A percentile compares a stretch with the other conserved stretches of the same genome.
Conservation (phyloP, 129 eudicot species). For the Sambucus nigra region DNA sequence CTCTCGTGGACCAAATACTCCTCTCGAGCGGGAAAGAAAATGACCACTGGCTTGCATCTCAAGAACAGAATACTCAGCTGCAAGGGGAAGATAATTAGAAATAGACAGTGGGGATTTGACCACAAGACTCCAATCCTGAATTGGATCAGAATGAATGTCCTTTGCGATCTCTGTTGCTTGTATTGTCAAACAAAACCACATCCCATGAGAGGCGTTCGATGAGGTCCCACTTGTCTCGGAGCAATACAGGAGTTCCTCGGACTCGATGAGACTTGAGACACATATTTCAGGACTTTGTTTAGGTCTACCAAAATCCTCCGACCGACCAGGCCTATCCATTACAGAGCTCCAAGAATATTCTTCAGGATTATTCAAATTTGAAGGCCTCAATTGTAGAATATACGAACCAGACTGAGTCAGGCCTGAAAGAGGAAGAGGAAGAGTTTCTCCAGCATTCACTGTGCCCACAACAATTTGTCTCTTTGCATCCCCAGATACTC, state of each 20-base stretch:
- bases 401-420: constrained; percentile 44
- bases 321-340: constrained; percentile 32
- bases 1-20: constrained; percentile 70
- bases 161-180: constrained; percentile 81
- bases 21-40: constrained; percentile 65
- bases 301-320: constrained; percentile 27
- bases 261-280: constrained; percentile 54
- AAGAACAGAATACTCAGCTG: constrained; percentile 75
- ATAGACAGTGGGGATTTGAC: constrained; percentile 66
- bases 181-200: constrained; percentile 79
- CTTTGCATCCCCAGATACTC: constrained; percentile 14
- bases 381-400: constrained; percentile 63
- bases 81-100: constrained; percentile 73
- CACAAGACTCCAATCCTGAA: constrained; percentile 80
- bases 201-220: constrained; percentile 47
- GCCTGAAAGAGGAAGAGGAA: constrained; percentile 80
- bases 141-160: constrained; percentile 62
- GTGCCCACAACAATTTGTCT: constrained; percentile 43
- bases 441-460: constrained; percentile 57
- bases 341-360: constrained; percentile 82
- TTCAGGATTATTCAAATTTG: constrained; percentile 23
- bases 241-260: constrained; percentile 65
- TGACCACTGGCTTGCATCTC: constrained; percentile 86
- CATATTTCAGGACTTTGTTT: constrained; percentile 41
- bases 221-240: constrained; percentile 56